Evolutionary conservation across 2,329 filamentous ascomycete species (phyloP).

Genomic region (Gremmenia infestans): DNA sequence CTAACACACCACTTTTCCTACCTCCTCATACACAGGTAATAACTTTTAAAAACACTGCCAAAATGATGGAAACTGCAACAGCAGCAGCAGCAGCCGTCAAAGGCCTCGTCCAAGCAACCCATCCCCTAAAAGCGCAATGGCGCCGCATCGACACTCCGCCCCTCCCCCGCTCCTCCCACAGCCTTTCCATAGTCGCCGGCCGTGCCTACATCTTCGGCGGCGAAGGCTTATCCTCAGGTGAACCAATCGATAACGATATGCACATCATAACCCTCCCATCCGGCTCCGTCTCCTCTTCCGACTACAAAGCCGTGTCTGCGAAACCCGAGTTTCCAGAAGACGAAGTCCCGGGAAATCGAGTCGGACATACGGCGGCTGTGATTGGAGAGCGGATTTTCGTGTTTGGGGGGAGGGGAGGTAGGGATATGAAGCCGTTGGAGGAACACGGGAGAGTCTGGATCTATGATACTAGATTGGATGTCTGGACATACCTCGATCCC

Average conservation of each 20-base stretch:
- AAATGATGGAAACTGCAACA: conserved; percentile 28
- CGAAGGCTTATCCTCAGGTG: conserved; percentile 54
- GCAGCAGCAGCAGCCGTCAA: conserved; percentile 19
- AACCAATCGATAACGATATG: conserved; percentile 69
- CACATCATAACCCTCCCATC: conserved; percentile 59
- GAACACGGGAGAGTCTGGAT: conserved; percentile 73
- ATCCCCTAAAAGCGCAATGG: conserved; percentile 52
- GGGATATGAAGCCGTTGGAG: conserved; percentile 64
- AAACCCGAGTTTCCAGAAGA: conserved; percentile 35
- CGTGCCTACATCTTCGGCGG: conserved; percentile 73
- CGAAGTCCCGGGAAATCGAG: conserved; percentile 59
- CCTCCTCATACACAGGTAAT: no score
- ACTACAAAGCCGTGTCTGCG: conserved; percentile 54
- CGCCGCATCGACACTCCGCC: conserved; percentile 48
- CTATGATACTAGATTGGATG: conserved; percentile 59
- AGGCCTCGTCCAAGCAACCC: conserved; percentile 24
- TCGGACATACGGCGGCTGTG: conserved; percentile 67
- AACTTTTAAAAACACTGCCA: conserved; percentile 4
- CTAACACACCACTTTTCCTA: no score
- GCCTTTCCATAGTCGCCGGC: conserved; percentile 54
- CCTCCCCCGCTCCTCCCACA: conserved; percentile 70
- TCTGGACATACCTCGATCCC: conserved; percentile 63
- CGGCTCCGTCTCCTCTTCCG: conserved; percentile 48
- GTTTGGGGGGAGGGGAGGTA: conserved; percentile 72
- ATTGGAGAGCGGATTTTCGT: conserved; percentile 70